Base-by-base conservation (phyloP, 169 alveolate species). In the Plasmodium chabaudi region DNA sequence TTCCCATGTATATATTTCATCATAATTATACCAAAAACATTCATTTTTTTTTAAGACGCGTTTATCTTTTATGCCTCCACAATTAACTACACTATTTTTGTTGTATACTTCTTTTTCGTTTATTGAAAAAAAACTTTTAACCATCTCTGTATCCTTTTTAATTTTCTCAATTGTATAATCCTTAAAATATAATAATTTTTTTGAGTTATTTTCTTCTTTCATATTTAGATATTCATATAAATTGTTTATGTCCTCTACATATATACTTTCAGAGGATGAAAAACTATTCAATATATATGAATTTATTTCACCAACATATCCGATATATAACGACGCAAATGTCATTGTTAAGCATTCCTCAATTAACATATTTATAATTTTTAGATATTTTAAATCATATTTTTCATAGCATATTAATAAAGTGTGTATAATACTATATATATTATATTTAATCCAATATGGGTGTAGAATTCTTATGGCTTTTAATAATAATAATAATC, bases 1-100 rank as follows among this genome's bases (percentile, higher is more conserved):
- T 42, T 82, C 71, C 90, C 90, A 82, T 5, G 90, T 82, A 27
- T 51, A 82, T 25, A 82, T 71, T 61, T 82, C 90, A 67, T 82
- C 90, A 7, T 12, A 7, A 12, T 19, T 67, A 15, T 82, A 82
- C 90, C 90, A 82, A 82, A 82, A 82, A 44, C 13, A 27, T n/a
- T 5, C 42, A 39, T 19, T 55, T 34, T 34, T 34, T 21, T 23
- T 44, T 46, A 46, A 51, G 1, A 13, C 46, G 1, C 77, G 25
- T 34, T 82, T 82, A 13, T 67, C 59, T 25, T 61, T 67, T n/a
- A 47, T 60, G 19, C 59, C 59, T 9, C 6, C 21, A 15, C 59
- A 13, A 34, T 34, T 34, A 34, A 4, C 5, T 34, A 34, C 42
- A 34, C 42, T 3, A 2, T 34, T 34, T 34, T 19, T 10, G 15